Conservation (phyloP, 116 monocot genomes). For the Posidonia oceanica region DNA sequence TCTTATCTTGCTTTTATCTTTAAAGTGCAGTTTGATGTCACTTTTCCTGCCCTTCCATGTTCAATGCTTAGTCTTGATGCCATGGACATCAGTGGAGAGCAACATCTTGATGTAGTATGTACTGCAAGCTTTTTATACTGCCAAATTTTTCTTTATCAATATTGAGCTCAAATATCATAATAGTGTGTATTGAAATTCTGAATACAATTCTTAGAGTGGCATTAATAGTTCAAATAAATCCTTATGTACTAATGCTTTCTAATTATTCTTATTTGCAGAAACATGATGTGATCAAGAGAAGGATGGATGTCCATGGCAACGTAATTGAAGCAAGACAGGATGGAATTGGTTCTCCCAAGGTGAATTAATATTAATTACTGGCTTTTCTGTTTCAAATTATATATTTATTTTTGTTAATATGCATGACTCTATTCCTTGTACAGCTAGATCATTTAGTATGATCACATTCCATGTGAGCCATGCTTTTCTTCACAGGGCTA, state of each 20-base stretch:
- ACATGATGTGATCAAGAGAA: conserved; percentile 83
- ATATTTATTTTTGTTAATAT: not conserved
- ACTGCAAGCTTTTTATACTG: conserved; percentile 3
- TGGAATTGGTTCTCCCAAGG: conserved; percentile 72
- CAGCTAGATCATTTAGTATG: not conserved
- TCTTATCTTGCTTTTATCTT: not conserved
- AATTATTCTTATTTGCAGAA: conserved; percentile 32
- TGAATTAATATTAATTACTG: conserved; percentile 12
- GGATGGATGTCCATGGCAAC: conserved; percentile 76
- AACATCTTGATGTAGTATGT: conserved; percentile 94
- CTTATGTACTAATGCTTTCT: not conserved
- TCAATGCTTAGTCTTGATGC: conserved; percentile 81
- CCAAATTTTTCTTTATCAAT: not conserved
- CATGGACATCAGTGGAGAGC: conserved; percentile 93
- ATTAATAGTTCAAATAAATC: too few relatives aligned
- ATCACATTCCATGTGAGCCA: not conserved
- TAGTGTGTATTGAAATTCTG: too few relatives aligned
- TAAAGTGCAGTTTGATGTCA: conserved; percentile 86
- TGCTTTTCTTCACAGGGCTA: not conserved
- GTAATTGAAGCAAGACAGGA: conserved; percentile 87
- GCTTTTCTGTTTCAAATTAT: not conserved
- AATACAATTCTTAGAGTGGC: too few relatives aligned
- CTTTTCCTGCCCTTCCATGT: conserved; percentile 83
- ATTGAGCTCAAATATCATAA: not conserved
- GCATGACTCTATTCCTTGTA: too few relatives aligned